Evolutionary conservation across 2,329 filamentous ascomycete genomes (phyloP).

Genomic region (Paradendryphiella salina): DNA sequence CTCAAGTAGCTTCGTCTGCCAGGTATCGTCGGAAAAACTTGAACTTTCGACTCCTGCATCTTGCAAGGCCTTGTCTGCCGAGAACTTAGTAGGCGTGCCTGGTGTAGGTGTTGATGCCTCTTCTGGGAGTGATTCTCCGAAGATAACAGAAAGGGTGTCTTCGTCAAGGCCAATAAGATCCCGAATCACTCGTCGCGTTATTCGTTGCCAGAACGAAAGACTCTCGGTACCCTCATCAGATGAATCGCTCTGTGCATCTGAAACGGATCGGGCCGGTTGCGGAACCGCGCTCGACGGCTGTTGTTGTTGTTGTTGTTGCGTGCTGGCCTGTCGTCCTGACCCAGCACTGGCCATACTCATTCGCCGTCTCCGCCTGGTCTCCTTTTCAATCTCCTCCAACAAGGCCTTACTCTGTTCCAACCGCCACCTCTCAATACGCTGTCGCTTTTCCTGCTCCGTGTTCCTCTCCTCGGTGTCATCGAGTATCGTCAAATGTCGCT

Average conservation of each 20-base stretch:
- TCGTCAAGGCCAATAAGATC: constrained; percentile 93
- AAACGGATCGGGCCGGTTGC: constrained; percentile 24
- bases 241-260: constrained; percentile 39
- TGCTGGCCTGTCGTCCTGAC: constrained; percentile 36
- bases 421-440: constrained; percentile 88
- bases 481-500: constrained; percentile 59
- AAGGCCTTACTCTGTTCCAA: constrained; percentile 86
- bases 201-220: constrained; percentile 75
- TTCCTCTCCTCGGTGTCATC: constrained; percentile 57
- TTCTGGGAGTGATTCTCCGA: constrained; percentile 74
- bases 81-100: constrained; percentile 26
- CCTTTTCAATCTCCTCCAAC: constrained; percentile 84
- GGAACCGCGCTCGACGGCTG: constrained; percentile 15
- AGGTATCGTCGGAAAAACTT: constrained; percentile 51
- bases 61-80: constrained; percentile 25
- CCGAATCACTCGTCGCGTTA: constrained; percentile 83
- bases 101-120: constrained; percentile 34
- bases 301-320: constrained; percentile 19
- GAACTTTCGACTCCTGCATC: constrained; percentile 34
- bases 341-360: constrained; percentile 61
- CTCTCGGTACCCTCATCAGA: constrained; percentile 53
- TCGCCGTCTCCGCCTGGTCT: constrained; percentile 70
- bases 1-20: constrained; percentile 80
- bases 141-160: constrained; percentile 77
- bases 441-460: constrained; percentile 71